phyloP scores from a whole-genome alignment of 2,329 filamentous ascomycete genomes.

The Scytalidium lignicola region DNA sequence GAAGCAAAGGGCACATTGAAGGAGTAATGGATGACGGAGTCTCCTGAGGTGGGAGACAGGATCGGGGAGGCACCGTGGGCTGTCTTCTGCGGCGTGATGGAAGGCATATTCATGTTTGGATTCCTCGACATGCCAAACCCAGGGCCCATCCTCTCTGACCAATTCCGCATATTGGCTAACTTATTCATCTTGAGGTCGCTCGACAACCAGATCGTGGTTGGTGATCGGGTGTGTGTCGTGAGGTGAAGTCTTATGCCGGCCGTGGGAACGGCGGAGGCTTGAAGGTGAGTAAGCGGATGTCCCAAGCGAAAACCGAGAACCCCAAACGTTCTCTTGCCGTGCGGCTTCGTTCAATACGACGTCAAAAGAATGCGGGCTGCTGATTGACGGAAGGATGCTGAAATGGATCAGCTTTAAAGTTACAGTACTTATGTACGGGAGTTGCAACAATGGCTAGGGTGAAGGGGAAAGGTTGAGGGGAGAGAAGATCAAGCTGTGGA shows the following conservation, averaged over 20 bases:
- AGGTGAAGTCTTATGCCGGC: conserved; percentile 26
- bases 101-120: conserved; percentile 32
- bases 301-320: neutral
- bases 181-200: conserved; percentile 56
- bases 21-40: conserved; percentile 80
- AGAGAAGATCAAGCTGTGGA: no score
- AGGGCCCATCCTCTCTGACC: conserved; percentile 65
- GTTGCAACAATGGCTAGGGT: neutral
- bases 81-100: conserved; percentile 51
- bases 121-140: conserved; percentile 57
- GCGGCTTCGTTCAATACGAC: neutral
- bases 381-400: neutral
- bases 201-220: conserved; percentile 1
- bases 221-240: conserved; percentile 5
- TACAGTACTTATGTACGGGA: no score
- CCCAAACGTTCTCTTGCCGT: neutral
- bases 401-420: neutral
- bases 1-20: conserved; percentile 98
- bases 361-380: neutral
- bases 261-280: conserved; percentile 11
- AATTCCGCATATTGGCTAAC: conserved; percentile 67
- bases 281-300: neutral
- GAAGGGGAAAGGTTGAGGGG: neutral
- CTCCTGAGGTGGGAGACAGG: conserved; percentile 65
- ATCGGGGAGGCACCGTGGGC: conserved; percentile 48